Conservation (phyloP, 2,329 filamentous ascomycete genomes). For the Trichoderma endophyticum region DNA sequence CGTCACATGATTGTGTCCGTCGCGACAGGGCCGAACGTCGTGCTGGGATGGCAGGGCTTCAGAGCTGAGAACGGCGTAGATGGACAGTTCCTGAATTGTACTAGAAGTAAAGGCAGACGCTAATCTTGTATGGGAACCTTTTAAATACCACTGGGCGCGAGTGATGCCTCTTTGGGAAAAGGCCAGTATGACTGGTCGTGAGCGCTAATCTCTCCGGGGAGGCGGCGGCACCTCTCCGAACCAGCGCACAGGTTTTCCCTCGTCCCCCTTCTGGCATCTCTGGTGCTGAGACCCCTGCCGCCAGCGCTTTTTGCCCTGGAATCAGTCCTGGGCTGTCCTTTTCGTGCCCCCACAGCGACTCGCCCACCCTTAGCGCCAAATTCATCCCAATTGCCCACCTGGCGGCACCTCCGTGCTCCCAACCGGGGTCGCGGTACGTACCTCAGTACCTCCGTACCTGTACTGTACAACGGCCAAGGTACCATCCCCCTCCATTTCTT, state of each 20-base stretch:
- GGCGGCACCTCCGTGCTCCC: constrained; percentile 16
- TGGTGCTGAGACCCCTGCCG: constrained; percentile 11
- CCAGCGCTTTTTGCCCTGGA: constrained; percentile 15
- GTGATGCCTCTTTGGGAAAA: constrained; percentile 16
- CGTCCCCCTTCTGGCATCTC: constrained; percentile 9
- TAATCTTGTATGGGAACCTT: neutral
- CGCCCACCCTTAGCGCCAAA: constrained; percentile 1
- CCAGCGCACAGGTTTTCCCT: constrained; percentile 14
- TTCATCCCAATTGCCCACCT: constrained; percentile 8
- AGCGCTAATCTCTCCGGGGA: constrained; percentile 14
- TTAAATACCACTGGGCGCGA: neutral
- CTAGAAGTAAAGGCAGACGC: neutral
- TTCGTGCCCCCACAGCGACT: constrained; percentile 14
- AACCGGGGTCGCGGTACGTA: constrained; percentile 6
- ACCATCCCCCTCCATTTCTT: neutral
- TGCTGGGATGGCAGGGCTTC: constrained; percentile 14
- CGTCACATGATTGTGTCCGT: constrained; percentile 20
- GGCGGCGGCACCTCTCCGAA: constrained; percentile 15
- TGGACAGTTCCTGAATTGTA: neutral
- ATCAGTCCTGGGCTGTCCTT: neutral
- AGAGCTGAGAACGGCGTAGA: neutral
- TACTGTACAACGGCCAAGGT: constrained; percentile 3
- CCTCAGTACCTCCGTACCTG: constrained; percentile 6
- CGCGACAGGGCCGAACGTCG: constrained; percentile 9
- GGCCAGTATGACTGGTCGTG: neutral